Conservation (phyloP, 495 filamentous ascomycete species). For the Tetracladium marchalianum region DNA sequence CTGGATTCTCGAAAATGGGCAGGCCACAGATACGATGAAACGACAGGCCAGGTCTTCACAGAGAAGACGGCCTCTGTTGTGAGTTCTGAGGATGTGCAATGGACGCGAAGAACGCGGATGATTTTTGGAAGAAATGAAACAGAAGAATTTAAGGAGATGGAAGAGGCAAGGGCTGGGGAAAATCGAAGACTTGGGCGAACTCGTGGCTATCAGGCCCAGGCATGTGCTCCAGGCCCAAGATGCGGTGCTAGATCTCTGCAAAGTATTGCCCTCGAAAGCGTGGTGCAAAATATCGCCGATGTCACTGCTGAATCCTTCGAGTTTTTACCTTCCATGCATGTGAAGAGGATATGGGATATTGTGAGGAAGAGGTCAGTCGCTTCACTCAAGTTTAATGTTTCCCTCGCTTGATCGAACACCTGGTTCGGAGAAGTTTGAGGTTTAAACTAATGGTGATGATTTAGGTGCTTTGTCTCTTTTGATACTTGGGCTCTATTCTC, state of each 20-base stretch:
- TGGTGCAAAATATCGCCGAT: slow-evolving; percentile 6
- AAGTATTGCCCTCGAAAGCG: slow-evolving; percentile 6
- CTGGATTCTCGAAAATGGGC: too few species aligned
- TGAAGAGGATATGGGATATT: slow-evolving; percentile 7
- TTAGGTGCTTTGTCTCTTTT: slow-evolving; percentile 11
- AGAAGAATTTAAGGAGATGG: background rate
- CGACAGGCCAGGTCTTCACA: slow-evolving; percentile 10
- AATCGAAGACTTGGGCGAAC: background rate
- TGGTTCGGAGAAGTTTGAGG: background rate
- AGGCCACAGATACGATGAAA: slow-evolving; percentile 9
- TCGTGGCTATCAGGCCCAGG: background rate
- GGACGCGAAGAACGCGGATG: slow-evolving; percentile 3
- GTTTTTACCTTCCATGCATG: slow-evolving; percentile 2
- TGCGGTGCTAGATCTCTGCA: slow-evolving; percentile 10
- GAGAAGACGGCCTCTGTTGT: slow-evolving; percentile 9
- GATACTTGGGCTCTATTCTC: slow-evolving; percentile 16
- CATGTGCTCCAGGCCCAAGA: background rate
- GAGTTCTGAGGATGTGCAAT: slow-evolving; percentile 7
- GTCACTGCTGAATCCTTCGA: slow-evolving; percentile 2
- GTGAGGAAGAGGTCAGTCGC: slow-evolving; percentile 7
- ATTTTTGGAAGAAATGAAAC: background rate
- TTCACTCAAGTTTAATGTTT: background rate
- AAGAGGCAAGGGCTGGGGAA: background rate
- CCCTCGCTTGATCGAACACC: background rate
- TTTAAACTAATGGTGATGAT: background rate